phyloP scores from a whole-genome alignment of 176 grass and related monocot genomes.

The Secale cereale region DNA sequence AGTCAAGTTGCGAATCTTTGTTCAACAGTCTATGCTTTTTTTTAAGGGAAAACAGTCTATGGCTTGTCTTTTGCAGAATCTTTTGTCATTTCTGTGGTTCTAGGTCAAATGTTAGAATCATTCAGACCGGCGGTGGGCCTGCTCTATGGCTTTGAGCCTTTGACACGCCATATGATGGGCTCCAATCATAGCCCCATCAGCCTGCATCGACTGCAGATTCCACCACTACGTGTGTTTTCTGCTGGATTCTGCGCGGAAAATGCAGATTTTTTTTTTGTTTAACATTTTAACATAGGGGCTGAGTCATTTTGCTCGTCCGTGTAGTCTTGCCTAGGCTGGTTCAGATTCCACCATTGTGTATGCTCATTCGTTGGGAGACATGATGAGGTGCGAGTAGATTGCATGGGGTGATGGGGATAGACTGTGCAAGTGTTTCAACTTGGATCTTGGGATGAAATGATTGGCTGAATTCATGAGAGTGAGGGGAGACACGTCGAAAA shows the following conservation, averaged over 20 bases:
- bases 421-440: not conserved
- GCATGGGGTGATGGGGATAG: no score
- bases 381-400: not conserved
- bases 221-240: no score
- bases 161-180: conserved; percentile 7
- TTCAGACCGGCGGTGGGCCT: not conserved
- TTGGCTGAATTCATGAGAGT: not conserved
- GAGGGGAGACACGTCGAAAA: not conserved
- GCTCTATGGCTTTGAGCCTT: not conserved
- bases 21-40: no score
- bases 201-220: not conserved
- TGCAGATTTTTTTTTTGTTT: not conserved
- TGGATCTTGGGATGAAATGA: not conserved
- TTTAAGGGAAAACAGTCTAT: not conserved
- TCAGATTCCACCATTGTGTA: no score
- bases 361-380: not conserved
- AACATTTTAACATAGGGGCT: not conserved
- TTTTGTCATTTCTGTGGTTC: not conserved
- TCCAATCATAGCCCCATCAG: not conserved
- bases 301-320: not conserved
- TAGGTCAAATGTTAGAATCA: conserved; percentile 31
- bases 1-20: no score
- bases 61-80: not conserved
- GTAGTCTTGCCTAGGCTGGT: not conserved
- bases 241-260: not conserved